Evolutionary conservation across 805 yeast genomes (phyloP).

Genomic region (Ogataea philodendri): DNA sequence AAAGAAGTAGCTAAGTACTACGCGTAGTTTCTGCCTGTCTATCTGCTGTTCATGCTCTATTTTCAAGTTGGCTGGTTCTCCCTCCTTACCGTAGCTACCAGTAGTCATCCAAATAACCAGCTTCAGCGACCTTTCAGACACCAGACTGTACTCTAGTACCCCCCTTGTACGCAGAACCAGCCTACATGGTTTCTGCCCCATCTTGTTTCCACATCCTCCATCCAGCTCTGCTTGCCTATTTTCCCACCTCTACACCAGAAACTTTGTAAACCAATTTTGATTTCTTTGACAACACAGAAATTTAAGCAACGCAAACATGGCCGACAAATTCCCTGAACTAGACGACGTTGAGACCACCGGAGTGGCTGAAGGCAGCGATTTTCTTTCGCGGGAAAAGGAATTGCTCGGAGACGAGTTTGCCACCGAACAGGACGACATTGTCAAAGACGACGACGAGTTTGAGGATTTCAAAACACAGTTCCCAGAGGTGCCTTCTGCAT

Average conservation of each 20-base stretch:
- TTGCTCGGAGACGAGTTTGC: conserved; percentile 69
- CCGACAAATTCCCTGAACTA: conserved; percentile 75
- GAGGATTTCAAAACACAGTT: conserved; percentile 63
- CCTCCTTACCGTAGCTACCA: too few relatives aligned
- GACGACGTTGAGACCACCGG: conserved; percentile 40
- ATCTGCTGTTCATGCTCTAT: too few relatives aligned
- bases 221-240: not conserved
- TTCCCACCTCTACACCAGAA: conserved; percentile 4
- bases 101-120: too few relatives aligned
- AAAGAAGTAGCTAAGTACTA: too few relatives aligned
- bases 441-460: conserved; percentile 45
- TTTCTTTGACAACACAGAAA: conserved; percentile 8
- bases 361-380: conserved; percentile 42
- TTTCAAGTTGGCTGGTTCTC: too few relatives aligned
- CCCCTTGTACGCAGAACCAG: too few relatives aligned
- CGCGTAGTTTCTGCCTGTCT: too few relatives aligned
- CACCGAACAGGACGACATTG: conserved; percentile 56
- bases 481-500: conserved; percentile 47
- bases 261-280: not conserved
- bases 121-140: too few relatives aligned
- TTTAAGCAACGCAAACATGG: conserved; percentile 39
- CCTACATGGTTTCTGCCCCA: too few relatives aligned
- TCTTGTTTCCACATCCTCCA: not conserved
- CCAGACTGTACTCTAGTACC: too few relatives aligned
- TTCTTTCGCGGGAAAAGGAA: conserved; percentile 66